These are phyloP conservation scores for Eutypella sp. DNA, from an alignment of 2,329 filamentous ascomycete genomes.

Conservation along the genomic window DNA sequence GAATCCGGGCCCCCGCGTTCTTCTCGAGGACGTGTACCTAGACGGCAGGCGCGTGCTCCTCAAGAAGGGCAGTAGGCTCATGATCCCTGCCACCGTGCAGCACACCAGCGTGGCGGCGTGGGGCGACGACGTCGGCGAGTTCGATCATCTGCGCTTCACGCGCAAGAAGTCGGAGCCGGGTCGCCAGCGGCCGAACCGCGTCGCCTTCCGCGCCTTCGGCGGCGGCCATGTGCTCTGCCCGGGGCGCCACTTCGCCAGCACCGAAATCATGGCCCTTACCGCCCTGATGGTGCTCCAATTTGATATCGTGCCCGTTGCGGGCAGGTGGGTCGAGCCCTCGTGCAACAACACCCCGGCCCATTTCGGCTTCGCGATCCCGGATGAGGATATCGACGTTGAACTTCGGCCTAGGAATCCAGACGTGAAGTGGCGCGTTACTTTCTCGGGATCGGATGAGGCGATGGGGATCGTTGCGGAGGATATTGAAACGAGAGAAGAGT, in stretches of 20 bases:
- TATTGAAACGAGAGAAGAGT: too few species aligned
- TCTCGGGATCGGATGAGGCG: too few species aligned
- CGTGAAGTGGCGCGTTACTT: background rate
- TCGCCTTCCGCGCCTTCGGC: background rate
- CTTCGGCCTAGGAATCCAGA: background rate
- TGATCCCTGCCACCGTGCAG: background rate
- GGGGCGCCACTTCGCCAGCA: conserved; percentile 1
- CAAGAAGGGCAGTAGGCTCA: background rate
- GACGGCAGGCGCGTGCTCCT: background rate
- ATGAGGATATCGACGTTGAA: background rate
- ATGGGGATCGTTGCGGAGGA: too few species aligned
- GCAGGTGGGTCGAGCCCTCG: background rate
- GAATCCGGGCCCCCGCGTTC: background rate
- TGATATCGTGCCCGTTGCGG: background rate
- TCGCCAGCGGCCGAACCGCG: background rate
- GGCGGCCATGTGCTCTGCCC: conserved; percentile 1
- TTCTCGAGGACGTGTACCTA: background rate
- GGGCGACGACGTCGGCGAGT: background rate
- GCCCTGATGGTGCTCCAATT: background rate
- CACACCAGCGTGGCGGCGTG: background rate
- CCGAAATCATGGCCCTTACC: conserved; percentile 1
- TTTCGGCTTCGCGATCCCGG: background rate
- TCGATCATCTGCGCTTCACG: background rate
- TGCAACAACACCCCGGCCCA: background rate
- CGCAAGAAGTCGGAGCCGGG: background rate